phyloP scores from a whole-genome alignment of 2,329 filamentous ascomycete species.

The Blastomyces parvus region DNA sequence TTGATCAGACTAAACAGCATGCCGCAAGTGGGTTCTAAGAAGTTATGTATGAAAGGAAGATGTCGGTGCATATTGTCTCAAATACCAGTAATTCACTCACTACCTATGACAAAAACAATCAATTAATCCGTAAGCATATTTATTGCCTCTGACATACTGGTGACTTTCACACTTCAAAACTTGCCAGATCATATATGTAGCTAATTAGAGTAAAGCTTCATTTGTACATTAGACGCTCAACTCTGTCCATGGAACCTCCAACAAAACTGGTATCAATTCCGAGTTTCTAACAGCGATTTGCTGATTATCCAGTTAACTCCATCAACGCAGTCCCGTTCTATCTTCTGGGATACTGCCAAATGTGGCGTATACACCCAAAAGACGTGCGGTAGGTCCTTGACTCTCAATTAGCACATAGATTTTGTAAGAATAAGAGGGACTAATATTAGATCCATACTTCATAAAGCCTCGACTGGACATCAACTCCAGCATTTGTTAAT shows the following conservation, averaged over 20 bases:
- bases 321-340: conserved; percentile 8
- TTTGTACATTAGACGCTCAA: neutral
- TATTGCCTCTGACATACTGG: neutral
- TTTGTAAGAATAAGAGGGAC: neutral
- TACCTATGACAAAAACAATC: neutral
- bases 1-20: neutral
- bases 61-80: neutral
- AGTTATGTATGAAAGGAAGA: neutral
- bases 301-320: conserved; percentile 6
- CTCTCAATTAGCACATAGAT: neutral
- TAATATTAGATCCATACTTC: neutral
- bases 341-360: neutral
- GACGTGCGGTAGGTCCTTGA: conserved; percentile 7
- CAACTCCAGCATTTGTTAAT: conserved; percentile 8
- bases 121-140: neutral
- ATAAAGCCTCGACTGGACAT: conserved; percentile 4
- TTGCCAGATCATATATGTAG: neutral
- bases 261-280: neutral
- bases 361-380: conserved; percentile 6
- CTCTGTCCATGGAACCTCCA: neutral
- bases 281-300: neutral
- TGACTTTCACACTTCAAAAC: neutral
- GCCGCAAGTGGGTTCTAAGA: neutral
- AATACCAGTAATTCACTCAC: neutral
- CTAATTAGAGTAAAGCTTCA: neutral